These are phyloP conservation scores for Nemania bipapillata DNA, from an alignment of 2,329 filamentous ascomycete genomes.

Conservation along the genomic window DNA sequence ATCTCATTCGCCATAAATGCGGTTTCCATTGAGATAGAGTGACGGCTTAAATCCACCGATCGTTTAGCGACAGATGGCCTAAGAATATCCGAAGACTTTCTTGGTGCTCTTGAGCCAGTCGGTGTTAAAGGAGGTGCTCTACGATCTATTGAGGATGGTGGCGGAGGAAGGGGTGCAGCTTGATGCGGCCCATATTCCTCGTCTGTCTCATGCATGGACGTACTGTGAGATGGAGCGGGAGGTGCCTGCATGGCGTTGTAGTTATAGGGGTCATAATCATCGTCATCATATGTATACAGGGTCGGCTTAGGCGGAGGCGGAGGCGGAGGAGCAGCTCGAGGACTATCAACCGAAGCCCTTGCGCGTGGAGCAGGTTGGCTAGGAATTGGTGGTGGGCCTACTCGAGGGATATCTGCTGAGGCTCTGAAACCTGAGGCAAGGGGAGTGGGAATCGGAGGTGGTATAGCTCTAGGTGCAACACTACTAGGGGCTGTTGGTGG, in stretches of 20 bases:
- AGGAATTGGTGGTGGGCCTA: slow-evolving; percentile 50
- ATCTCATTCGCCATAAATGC: slow-evolving; percentile 90
- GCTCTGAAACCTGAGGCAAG: slow-evolving; percentile 63
- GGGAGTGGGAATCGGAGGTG: slow-evolving; percentile 73
- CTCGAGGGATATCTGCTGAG: slow-evolving; percentile 77
- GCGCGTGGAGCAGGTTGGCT: slow-evolving; percentile 28
- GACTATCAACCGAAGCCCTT: slow-evolving; percentile 35
- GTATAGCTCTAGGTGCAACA: slow-evolving; percentile 67
- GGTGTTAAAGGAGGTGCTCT: slow-evolving; percentile 58
- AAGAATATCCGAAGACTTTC: slow-evolving; percentile 73
- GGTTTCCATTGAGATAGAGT: slow-evolving; percentile 77
- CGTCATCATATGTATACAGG: slow-evolving; percentile 59
- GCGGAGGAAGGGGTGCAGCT: slow-evolving; percentile 56
- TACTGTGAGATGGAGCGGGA: slow-evolving; percentile 49
- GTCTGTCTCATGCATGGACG: slow-evolving; percentile 60
- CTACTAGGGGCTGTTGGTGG: slow-evolving; percentile 68
- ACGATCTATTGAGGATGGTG: slow-evolving; percentile 59
- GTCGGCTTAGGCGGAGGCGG: slow-evolving; percentile 30
- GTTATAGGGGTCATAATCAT: slow-evolving; percentile 77
- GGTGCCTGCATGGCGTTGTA: slow-evolving; percentile 56
- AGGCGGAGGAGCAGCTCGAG: slow-evolving; percentile 39
- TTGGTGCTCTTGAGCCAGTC: slow-evolving; percentile 55
- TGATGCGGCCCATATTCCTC: slow-evolving; percentile 60
- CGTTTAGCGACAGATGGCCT: slow-evolving; percentile 62
- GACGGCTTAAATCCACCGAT: slow-evolving; percentile 80